Evolutionary conservation across 108 stramenopile genomes (phyloP).

Genomic region (Asterionellopsis glacialis): DNA sequence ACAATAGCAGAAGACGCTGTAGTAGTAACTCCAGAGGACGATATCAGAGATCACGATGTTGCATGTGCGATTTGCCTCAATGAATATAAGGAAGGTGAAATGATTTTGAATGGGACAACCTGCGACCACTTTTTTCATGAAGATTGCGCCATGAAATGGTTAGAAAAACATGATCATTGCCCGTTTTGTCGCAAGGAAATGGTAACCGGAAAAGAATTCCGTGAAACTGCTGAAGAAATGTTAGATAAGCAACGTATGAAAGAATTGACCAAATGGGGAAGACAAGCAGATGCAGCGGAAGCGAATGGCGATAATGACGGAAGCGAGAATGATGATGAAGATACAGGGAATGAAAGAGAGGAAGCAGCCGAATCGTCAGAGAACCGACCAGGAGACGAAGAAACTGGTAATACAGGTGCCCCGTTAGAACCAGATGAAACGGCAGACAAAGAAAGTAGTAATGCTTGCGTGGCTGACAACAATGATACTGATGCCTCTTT

Average conservation of each 20-base stretch:
- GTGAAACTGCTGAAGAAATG: neutral
- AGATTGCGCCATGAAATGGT: neutral
- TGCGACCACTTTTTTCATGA: constrained; percentile 11
- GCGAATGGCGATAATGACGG: neutral
- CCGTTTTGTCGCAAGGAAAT: constrained; percentile 7
- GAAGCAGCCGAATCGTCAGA: neutral
- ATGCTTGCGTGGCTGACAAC: neutral
- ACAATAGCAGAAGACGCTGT: too few relatives aligned
- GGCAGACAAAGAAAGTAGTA: too few relatives aligned
- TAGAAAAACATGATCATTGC: constrained; percentile 4
- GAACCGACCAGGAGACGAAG: too few relatives aligned
- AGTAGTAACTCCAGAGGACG: too few relatives aligned
- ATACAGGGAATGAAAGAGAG: neutral
- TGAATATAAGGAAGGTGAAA: constrained; percentile 3
- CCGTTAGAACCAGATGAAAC: neutral
- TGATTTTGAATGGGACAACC: neutral
- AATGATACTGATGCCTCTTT: neutral
- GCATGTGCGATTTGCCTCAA: neutral
- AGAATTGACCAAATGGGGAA: neutral
- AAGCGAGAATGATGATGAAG: neutral
- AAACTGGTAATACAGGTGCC: neutral
- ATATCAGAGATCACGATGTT: neutral
- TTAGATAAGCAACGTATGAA: neutral
- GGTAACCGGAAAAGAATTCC: neutral
- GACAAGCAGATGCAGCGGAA: neutral